Evolutionary conservation across 371 early-diverging fungal genomes (phyloP).

Genomic region (Syncephalis plumigaleata): DNA sequence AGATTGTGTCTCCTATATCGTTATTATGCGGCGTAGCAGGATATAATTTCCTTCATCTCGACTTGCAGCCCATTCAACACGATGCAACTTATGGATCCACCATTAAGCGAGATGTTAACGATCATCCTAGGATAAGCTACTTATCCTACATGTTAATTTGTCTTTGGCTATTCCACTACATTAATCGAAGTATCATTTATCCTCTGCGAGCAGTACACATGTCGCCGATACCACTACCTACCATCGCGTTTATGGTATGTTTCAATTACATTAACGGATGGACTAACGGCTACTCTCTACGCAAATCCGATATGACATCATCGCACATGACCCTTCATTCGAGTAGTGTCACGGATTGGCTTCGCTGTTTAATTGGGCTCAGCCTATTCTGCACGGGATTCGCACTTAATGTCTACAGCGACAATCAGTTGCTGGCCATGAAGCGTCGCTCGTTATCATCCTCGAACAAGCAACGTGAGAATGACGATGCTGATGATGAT

Average conservation of each 20-base stretch:
- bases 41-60: no score
- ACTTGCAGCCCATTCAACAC: no score
- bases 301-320: slow-evolving; percentile 2
- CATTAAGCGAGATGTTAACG: no score
- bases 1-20: no score
- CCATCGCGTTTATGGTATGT: slow-evolving; percentile 12
- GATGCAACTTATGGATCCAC: no score
- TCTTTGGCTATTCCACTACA: slow-evolving; percentile 36
- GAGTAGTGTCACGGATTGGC: slow-evolving; percentile 12
- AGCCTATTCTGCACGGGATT: slow-evolving; percentile 26
- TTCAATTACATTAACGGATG: slow-evolving; percentile 44
- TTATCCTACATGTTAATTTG: no score
- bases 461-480: background rate
- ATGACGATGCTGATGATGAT: background rate
- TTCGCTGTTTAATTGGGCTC: slow-evolving; percentile 24
- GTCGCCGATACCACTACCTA: slow-evolving; percentile 19
- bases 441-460: no score
- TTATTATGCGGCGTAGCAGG: no score
- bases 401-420: slow-evolving; percentile 20
- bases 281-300: slow-evolving; percentile 34
- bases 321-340: background rate
- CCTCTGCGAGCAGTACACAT: slow-evolving; percentile 27
- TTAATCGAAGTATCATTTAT: slow-evolving; percentile 31
- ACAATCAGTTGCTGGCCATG: slow-evolving; percentile 4
- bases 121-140: no score